phyloP scores from a whole-genome alignment of 371 early-diverging fungal species.

The Mortierella sp. region DNA sequence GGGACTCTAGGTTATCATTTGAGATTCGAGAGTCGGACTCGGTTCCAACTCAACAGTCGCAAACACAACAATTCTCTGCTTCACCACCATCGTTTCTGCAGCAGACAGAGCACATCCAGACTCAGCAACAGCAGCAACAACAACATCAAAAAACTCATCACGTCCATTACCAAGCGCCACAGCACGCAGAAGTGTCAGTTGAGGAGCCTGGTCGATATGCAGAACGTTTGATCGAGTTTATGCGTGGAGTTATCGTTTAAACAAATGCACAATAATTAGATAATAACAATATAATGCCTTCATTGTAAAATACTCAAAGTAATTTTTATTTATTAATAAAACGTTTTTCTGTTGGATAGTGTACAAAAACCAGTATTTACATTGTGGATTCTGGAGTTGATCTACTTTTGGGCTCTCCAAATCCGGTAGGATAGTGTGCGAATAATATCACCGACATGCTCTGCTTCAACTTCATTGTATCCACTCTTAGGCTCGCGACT shows the following conservation, averaged over 20 bases:
- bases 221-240: conserved; percentile 62
- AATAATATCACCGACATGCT: conserved; percentile 57
- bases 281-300: neutral
- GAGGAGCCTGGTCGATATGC: conserved; percentile 75
- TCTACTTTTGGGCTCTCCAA: conserved; percentile 42
- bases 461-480: conserved; percentile 45
- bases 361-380: neutral
- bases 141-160: conserved; percentile 11
- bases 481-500: conserved; percentile 57
- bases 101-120: conserved; percentile 8
- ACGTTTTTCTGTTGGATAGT: neutral
- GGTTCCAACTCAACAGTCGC: neutral
- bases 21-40: conserved; percentile 26
- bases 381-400: neutral
- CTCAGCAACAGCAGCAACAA: conserved; percentile 14
- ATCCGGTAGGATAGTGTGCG: conserved; percentile 56
- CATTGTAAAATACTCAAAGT: neutral
- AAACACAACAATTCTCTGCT: neutral
- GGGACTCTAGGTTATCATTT: conserved; percentile 45
- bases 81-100: conserved; percentile 20
- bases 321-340: neutral
- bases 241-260: conserved; percentile 50
- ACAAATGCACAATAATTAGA: neutral
- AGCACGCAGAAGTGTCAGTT: conserved; percentile 62
- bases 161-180: conserved; percentile 14